Conservation (phyloP, 2,329 filamentous ascomycete genomes). For the Fusarium sambucinum region DNA sequence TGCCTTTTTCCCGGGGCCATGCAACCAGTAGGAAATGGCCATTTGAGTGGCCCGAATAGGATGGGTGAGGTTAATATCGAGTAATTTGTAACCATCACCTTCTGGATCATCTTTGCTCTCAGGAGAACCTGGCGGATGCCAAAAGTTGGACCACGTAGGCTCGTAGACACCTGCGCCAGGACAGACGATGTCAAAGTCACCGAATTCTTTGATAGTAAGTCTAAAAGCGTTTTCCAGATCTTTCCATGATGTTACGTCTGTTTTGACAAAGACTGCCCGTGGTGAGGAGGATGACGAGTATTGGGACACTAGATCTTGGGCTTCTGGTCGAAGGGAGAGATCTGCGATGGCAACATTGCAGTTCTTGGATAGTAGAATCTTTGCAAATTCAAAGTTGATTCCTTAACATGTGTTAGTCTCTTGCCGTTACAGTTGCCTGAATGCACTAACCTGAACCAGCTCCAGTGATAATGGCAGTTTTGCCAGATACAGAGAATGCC, state of each 20-base stretch:
- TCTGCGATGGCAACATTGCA: slow-evolving; percentile 63
- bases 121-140: slow-evolving; percentile 55
- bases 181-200: slow-evolving; percentile 57
- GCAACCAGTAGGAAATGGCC: slow-evolving; percentile 55
- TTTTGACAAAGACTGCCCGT: slow-evolving; percentile 57
- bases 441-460: slow-evolving; percentile 30
- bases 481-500: slow-evolving; percentile 40
- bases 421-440: rapidly evolving
- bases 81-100: slow-evolving; percentile 50
- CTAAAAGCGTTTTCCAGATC: slow-evolving; percentile 54
- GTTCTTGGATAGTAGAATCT: slow-evolving; percentile 55
- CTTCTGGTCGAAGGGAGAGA: slow-evolving; percentile 57
- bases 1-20: slow-evolving; percentile 37
- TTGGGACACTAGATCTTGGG: slow-evolving; percentile 50
- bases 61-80: slow-evolving; percentile 59
- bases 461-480: slow-evolving; percentile 39
- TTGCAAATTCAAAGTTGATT: slow-evolving; percentile 55
- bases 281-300: slow-evolving; percentile 40
- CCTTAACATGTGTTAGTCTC: not conserved
- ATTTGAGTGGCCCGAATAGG: slow-evolving; percentile 58
- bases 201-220: slow-evolving; percentile 52
- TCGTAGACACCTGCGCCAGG: slow-evolving; percentile 63
- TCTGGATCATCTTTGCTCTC: slow-evolving; percentile 51
- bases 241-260: slow-evolving; percentile 60
- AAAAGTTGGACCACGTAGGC: slow-evolving; percentile 58